A percentile compares a stretch with the other conserved stretches of the same genome.
Evolutionary conservation across 2,329 filamentous ascomycete species (phyloP).

Genomic region (Elsinoe perseae): DNA sequence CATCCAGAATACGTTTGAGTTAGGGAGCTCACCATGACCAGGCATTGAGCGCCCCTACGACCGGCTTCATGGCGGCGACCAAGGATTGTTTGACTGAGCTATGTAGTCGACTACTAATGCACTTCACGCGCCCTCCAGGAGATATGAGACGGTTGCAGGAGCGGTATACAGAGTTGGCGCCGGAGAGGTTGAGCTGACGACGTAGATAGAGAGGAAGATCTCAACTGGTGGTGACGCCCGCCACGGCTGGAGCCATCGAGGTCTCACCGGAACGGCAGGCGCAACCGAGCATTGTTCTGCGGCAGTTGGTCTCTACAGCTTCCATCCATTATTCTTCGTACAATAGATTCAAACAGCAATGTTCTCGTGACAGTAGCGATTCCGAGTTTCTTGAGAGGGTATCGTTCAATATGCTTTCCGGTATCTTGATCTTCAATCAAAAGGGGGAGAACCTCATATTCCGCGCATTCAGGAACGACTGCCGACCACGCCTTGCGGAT

Average conservation of each 20-base stretch:
- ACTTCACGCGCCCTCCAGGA: background rate
- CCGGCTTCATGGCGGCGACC: slow-evolving; percentile 71
- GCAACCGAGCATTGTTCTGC: background rate
- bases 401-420: slow-evolving; percentile 70
- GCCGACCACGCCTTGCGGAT: slow-evolving; percentile 91
- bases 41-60: slow-evolving; percentile 84
- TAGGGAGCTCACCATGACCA: slow-evolving; percentile 72
- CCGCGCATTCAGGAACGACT: slow-evolving; percentile 96
- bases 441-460: slow-evolving; percentile 99
- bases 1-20: background rate
- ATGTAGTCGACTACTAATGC: background rate
- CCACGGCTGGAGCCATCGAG: background rate
- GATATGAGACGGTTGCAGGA: background rate
- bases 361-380: background rate
- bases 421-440: slow-evolving; percentile 97
- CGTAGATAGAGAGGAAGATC: background rate
- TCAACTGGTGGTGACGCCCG: background rate
- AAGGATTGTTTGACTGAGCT: background rate
- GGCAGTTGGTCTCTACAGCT: background rate
- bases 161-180: background rate
- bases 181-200: background rate
- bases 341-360: background rate
- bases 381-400: background rate
- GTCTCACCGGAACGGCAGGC: background rate
- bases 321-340: background rate